Base-by-base conservation (phyloP, 2,329 filamentous ascomycete species). In the Epichloe aotearoae region DNA sequence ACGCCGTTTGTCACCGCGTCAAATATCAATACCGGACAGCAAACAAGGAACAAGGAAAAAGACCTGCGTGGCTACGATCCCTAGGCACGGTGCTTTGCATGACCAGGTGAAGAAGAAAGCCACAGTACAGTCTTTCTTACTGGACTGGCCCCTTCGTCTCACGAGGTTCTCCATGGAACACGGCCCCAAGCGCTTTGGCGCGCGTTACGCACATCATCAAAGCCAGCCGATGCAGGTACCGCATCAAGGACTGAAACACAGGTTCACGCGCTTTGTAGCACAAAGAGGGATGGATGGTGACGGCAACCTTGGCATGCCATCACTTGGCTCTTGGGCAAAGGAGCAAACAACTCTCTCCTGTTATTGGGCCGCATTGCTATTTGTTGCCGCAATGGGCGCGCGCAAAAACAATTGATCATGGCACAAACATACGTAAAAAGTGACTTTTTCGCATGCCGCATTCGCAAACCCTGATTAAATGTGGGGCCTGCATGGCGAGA, bases 151-250 rank as follows among this genome's bases (percentile, higher is more conserved):
- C 17, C 17, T 40, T 8, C 14, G n/a, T 41, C 39, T 23, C 39
- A 41, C 40, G 20, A 20, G 40, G 8, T 30, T 30, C 11, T 19
- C 19, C 36, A 11, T n/a, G 12, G 12, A 14, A 17, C 11, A 40
- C 38, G 38, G n/a, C 41, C 19, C 34, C 36, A 47, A 47, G 46
- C 46, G 46, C 46, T 47, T 47, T 39, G 46, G 46, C 36, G 36
- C 46, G 46, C 46, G 46, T 39, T 3, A 19, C 46, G 36, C 36
- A 47, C 34, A 47, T 30, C 15, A 40, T 47, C 36, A 19, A 20
- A 20, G 43, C 19, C 12, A 19, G 19, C 19, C 19, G 45, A 39
- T 26, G 46, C 46, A 47, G 46, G 45, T 37, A 39, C 45, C 34
- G 34, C 45, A n/a, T 17, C 33, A 30, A 26, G 34, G 33, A 15